Evolutionary conservation across 148 eudicot genomes (phyloP).

Genomic region (Talinum fruticosum): DNA sequence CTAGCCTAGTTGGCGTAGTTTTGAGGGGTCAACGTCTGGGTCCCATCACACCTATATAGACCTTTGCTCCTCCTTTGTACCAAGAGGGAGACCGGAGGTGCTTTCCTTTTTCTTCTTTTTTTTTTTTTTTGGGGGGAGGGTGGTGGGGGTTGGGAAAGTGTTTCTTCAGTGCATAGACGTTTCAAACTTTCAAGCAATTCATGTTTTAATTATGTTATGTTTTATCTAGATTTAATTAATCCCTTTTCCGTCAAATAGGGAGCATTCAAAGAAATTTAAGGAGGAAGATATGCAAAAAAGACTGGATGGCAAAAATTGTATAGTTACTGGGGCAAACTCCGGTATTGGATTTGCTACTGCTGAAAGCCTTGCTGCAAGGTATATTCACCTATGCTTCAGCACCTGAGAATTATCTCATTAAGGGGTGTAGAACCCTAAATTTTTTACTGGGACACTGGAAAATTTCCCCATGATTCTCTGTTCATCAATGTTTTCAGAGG

Average conservation of each 20-base stretch:
- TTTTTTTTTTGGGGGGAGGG: too few species aligned
- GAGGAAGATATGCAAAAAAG: slow-evolving; percentile 64
- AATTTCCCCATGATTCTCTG: not conserved
- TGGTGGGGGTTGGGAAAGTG: not conserved
- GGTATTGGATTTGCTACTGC: slow-evolving; percentile 94
- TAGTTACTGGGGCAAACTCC: slow-evolving; percentile 94
- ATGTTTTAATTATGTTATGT: not conserved
- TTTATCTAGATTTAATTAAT: not conserved
- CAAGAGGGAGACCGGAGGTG: not conserved
- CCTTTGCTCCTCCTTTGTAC: not conserved
- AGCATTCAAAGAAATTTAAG: slow-evolving; percentile 75
- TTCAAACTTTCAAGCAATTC: not conserved
- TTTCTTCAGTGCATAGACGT: not conserved
- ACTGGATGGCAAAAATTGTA: slow-evolving; percentile 81
- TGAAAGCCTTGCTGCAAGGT: slow-evolving; percentile 93
- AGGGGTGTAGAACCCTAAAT: not conserved
- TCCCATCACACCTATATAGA: not conserved
- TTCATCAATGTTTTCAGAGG: slow-evolving; percentile 48
- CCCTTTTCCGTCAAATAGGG: slow-evolving; percentile 35
- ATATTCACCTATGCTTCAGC: slow-evolving; percentile 10
- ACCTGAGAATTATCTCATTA: slow-evolving; percentile 9
- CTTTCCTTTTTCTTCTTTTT: too few species aligned
- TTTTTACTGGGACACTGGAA: not conserved
- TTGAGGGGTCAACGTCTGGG: not conserved
- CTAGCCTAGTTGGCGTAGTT: not conserved